Evolutionary conservation across 345 rosid genomes (phyloP).

Genomic region (Mercurialis annua): DNA sequence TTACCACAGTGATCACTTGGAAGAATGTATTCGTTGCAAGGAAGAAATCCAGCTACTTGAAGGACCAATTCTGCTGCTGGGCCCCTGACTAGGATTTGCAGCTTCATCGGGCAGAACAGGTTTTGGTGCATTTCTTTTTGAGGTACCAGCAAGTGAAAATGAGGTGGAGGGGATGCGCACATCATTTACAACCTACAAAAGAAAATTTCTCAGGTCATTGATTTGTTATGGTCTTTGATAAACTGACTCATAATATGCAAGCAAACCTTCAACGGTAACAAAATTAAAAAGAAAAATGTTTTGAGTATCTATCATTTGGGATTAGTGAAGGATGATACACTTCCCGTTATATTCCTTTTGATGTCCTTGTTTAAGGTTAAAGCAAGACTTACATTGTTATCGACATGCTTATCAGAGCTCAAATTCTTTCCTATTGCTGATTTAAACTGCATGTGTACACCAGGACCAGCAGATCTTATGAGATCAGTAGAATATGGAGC

Average conservation of each 20-base stretch:
- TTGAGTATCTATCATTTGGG: neutral
- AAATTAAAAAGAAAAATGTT: neutral
- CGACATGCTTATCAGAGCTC: slow-evolving; percentile 45
- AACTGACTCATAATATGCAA: neutral
- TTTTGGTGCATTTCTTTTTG: slow-evolving; percentile 56
- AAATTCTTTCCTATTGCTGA: slow-evolving; percentile 49
- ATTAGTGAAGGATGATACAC: neutral
- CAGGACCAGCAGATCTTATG: slow-evolving; percentile 43
- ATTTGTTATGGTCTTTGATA: neutral
- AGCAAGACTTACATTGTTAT: slow-evolving; percentile 57
- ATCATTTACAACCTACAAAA: slow-evolving; percentile 39
- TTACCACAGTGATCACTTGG: slow-evolving; percentile 54
- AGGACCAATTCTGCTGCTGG: slow-evolving; percentile 49
- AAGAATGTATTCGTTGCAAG: slow-evolving; percentile 62
- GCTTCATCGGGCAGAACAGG: slow-evolving; percentile 49
- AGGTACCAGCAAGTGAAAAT: slow-evolving; percentile 50
- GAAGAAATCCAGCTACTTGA: slow-evolving; percentile 76
- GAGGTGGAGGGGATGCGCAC: slow-evolving; percentile 58
- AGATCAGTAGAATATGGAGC: slow-evolving; percentile 45
- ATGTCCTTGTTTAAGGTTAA: neutral
- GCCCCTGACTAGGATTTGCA: slow-evolving; percentile 51
- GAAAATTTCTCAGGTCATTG: slow-evolving; percentile 12
- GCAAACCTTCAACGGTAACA: neutral
- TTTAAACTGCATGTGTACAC: slow-evolving; percentile 55
- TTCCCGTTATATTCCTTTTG: neutral